A percentile compares a stretch with the other conserved stretches of the same genome.
phyloP scores from a whole-genome alignment of 1,284 basidiomycete species.

The Puccinia hordei region DNA sequence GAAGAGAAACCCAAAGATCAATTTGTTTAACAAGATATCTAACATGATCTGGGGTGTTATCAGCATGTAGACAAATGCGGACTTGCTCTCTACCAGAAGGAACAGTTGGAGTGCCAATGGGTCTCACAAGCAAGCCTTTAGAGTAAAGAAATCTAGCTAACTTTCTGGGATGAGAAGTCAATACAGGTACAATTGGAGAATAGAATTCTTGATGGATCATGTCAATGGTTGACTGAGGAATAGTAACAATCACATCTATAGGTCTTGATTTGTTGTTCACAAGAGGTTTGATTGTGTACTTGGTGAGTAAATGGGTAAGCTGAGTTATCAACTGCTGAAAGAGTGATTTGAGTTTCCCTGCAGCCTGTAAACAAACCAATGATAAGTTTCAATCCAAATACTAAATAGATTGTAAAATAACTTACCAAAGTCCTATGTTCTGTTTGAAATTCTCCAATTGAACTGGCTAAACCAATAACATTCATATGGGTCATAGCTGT shows the following conservation, averaged over 20 bases:
- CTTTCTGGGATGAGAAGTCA: slow-evolving; percentile 72
- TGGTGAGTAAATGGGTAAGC: slow-evolving; percentile 2
- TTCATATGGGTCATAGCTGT: slow-evolving; percentile 76
- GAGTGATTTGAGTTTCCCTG: slow-evolving; percentile 11
- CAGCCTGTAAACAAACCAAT: slow-evolving; percentile 25
- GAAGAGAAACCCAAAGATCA: slow-evolving; percentile 62
- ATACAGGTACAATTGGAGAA: slow-evolving; percentile 79
- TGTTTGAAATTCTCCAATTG: slow-evolving; percentile 32
- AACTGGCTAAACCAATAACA: slow-evolving; percentile 59
- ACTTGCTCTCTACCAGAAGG: slow-evolving; percentile 80
- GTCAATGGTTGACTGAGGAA: slow-evolving; percentile 12
- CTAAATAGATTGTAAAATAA: not conserved
- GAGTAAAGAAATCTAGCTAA: slow-evolving; percentile 70
- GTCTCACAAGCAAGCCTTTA: slow-evolving; percentile 71
- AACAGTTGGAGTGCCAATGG: slow-evolving; percentile 81
- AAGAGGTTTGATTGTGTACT: slow-evolving; percentile 10
- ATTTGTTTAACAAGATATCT: slow-evolving; percentile 65
- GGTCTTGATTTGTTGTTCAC: not conserved
- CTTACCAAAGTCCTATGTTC: slow-evolving; percentile 36
- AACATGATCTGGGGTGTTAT: slow-evolving; percentile 70
- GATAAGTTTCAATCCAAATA: not conserved
- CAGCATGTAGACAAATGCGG: slow-evolving; percentile 77
- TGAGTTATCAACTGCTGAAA: slow-evolving; percentile 7
- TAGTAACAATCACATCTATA: not conserved
- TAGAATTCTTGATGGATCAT: not conserved